phyloP scores from a whole-genome alignment of 1,284 basidiomycete species.

The Ustilago crameri region DNA sequence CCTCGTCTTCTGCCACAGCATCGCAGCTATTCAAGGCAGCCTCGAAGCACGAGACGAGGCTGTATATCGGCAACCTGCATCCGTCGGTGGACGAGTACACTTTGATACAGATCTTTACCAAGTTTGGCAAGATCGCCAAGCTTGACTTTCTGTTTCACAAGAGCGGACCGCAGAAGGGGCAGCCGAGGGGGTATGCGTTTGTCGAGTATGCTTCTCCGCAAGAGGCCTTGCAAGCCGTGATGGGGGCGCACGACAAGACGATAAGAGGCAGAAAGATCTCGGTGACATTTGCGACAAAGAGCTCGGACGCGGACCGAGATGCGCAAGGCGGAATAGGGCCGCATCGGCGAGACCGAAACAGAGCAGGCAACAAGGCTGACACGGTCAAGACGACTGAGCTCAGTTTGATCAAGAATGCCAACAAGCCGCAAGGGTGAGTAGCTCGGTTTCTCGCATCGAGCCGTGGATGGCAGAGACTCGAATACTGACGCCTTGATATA shows the following conservation, averaged over 20 bases:
- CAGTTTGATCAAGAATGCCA: constrained; percentile 82
- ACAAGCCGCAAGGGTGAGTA: constrained; percentile 74
- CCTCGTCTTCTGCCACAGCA: neutral
- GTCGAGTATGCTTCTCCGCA: constrained; percentile 75
- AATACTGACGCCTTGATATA: neutral
- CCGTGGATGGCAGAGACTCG: neutral
- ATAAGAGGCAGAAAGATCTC: constrained; percentile 85
- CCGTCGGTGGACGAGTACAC: constrained; percentile 85
- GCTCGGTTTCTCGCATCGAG: neutral
- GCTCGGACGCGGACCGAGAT: neutral
- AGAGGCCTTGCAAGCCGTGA: constrained; percentile 83
- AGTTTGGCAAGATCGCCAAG: constrained; percentile 89
- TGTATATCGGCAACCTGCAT: constrained; percentile 92
- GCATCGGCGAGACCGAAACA: constrained; percentile 33
- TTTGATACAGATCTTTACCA: constrained; percentile 86
- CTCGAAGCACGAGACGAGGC: constrained; percentile 69
- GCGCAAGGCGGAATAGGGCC: constrained; percentile 28
- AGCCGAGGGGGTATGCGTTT: constrained; percentile 94
- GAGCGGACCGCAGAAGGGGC: constrained; percentile 84
- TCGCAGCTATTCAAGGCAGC: neutral
- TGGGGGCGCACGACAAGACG: constrained; percentile 80
- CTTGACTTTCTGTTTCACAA: constrained; percentile 97
- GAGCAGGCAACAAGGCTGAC: constrained; percentile 69
- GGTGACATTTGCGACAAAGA: constrained; percentile 87
- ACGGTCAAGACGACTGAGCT: constrained; percentile 82